Evolutionary conservation across 176 grass and related monocot species (phyloP).

Genomic region (maize (Zea mays)): DNA sequence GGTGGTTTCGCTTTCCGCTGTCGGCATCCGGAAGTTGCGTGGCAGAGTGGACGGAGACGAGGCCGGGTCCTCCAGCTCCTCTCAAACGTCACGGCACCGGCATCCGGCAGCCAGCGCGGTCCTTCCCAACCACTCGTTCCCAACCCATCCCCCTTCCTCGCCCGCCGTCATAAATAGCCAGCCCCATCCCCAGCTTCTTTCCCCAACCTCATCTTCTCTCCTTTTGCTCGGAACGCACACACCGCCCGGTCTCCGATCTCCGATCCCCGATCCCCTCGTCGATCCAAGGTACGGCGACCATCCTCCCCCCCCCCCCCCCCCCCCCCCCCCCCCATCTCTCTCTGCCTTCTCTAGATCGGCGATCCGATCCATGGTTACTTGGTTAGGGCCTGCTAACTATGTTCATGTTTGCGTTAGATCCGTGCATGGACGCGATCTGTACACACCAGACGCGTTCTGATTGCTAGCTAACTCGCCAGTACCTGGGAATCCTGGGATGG

Average conservation of each 20-base stretch:
- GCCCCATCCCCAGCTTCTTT: neutral
- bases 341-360: no score
- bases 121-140: neutral
- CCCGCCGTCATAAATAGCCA: conserved; percentile 2
- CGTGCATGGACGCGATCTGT: neutral
- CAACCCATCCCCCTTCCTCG: no score
- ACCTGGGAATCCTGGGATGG: neutral
- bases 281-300: conserved; percentile 27
- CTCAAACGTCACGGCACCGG: neutral
- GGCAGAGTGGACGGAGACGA: neutral
- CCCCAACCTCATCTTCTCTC: neutral
- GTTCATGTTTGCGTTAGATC: no score
- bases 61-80: no score
- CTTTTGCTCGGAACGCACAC: neutral
- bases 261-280: neutral
- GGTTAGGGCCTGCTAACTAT: no score
- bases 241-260: neutral
- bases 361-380: no score
- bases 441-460: neutral
- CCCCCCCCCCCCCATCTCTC: no score
- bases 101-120: neutral
- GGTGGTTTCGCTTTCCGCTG: no score
- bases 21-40: neutral
- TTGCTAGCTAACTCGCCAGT: neutral
- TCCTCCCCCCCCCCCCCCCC: no score